These are phyloP conservation scores for Botrytis deweyae DNA, from an alignment of 2,329 filamentous ascomycete genomes.

Conservation along the genomic window DNA sequence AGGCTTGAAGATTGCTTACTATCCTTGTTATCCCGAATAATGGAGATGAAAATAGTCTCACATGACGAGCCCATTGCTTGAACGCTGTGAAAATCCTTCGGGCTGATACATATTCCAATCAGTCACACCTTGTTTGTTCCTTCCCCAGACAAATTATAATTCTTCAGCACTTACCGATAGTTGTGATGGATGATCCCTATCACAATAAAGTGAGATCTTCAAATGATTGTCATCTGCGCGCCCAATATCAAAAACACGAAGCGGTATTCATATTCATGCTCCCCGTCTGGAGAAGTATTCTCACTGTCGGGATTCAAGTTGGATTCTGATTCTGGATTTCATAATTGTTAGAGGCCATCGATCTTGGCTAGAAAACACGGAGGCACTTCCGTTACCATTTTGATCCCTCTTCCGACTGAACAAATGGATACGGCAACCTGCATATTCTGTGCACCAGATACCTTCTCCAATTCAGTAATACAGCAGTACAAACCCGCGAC, in stretches of 20 bases:
- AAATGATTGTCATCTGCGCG: neutral
- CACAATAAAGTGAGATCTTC: constrained; percentile 8
- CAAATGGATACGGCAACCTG: constrained; percentile 6
- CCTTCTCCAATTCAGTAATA: constrained; percentile 7
- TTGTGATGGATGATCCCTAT: constrained; percentile 8
- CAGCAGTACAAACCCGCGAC: constrained; percentile 13
- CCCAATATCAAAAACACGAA: constrained; percentile 1
- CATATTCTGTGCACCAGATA: constrained; percentile 14
- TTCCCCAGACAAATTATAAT: constrained; percentile 9
- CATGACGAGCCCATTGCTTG: constrained; percentile 6
- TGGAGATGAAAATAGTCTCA: constrained; percentile 1
- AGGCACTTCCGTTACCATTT: constrained; percentile 1
- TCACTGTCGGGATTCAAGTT: neutral
- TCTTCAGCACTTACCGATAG: constrained; percentile 6
- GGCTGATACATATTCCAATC: constrained; percentile 13
- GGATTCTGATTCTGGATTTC: neutral
- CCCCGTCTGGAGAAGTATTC: constrained; percentile 8
- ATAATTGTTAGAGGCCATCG: neutral
- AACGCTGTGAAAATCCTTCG: constrained; percentile 6
- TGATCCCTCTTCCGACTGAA: neutral
- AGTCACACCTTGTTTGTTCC: neutral
- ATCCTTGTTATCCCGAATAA: constrained; percentile 9
- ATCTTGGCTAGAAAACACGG: neutral
- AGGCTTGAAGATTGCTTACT: neutral
- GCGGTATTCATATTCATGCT: constrained; percentile 1